These are phyloP conservation scores for Microbotryomycetes sp. DNA, from an alignment of 1,284 basidiomycete species.

Conservation along the genomic window DNA sequence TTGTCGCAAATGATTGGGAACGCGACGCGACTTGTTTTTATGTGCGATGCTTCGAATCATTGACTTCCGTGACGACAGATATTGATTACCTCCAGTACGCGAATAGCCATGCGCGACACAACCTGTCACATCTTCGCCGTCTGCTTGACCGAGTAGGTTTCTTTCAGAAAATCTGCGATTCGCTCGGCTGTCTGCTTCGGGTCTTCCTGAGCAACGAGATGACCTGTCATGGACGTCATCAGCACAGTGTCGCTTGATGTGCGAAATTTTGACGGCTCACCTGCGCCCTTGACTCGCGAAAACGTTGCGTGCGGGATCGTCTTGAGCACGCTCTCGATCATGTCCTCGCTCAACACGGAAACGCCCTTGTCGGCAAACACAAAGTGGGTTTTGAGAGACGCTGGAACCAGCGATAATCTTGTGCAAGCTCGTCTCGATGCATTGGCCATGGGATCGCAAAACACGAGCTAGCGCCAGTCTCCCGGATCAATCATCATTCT, in stretches of 20 bases:
- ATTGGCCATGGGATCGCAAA: constrained; percentile 25
- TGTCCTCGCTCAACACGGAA: constrained; percentile 25
- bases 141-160: constrained; percentile 33
- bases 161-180: constrained; percentile 39
- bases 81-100: too few species aligned
- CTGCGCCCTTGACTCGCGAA: constrained; percentile 21
- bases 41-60: too few species aligned
- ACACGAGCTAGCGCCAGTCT: constrained; percentile 35
- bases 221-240: constrained; percentile 35
- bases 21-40: too few species aligned
- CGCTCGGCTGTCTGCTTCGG: constrained; percentile 40
- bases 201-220: constrained; percentile 45
- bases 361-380: constrained; percentile 28
- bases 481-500: neutral
- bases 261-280: neutral
- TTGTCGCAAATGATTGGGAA: too few species aligned
- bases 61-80: too few species aligned
- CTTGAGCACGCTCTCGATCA: constrained; percentile 8
- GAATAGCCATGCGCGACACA: too few species aligned
- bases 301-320: constrained; percentile 26
- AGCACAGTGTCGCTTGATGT: too few species aligned
- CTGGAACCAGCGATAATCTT: constrained; percentile 21
- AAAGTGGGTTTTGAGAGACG: constrained; percentile 27
- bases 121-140: too few species aligned
- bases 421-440: constrained; percentile 25